Conservation (phyloP, 495 filamentous ascomycete species). For the Penicillium egyptiacum region DNA sequence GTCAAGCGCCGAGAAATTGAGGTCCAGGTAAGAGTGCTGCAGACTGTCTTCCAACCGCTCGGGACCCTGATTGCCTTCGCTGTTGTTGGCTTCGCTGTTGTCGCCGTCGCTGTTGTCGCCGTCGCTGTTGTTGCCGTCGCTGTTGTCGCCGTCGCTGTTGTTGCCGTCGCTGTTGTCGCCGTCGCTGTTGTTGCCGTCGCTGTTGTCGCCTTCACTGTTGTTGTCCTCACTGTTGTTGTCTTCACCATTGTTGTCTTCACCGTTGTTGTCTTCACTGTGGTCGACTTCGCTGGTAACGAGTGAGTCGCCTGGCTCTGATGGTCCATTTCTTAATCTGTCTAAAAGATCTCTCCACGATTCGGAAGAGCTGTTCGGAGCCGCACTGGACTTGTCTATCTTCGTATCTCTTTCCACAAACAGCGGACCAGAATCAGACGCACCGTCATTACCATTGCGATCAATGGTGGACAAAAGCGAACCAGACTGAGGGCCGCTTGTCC, state of each 20-base stretch:
- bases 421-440: not conserved
- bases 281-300: not conserved
- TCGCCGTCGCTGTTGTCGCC: slow-evolving; percentile 1
- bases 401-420: not conserved
- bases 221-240: too few species aligned
- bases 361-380: not conserved
- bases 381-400: slow-evolving; percentile 1
- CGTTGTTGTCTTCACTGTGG: not conserved
- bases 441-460: not conserved
- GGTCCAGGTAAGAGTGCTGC: slow-evolving; percentile 4
- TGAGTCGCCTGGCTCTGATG: slow-evolving; percentile 12
- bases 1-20: not conserved
- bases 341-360: slow-evolving; percentile 12
- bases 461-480: slow-evolving; percentile 22
- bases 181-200: too few species aligned
- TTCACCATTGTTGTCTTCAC: too few species aligned
- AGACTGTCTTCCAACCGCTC: slow-evolving; percentile 7
- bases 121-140: slow-evolving; percentile 5
- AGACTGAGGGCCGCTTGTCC: slow-evolving; percentile 10
- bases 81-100: slow-evolving; percentile 7
- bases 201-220: too few species aligned
- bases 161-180: slow-evolving; percentile 6
- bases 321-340: slow-evolving; percentile 16
- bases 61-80: slow-evolving; percentile 1
- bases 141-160: slow-evolving; percentile 1